Base-by-base conservation (phyloP, 805 yeast genomes). In the Cyberlindnera mycetangii region DNA sequence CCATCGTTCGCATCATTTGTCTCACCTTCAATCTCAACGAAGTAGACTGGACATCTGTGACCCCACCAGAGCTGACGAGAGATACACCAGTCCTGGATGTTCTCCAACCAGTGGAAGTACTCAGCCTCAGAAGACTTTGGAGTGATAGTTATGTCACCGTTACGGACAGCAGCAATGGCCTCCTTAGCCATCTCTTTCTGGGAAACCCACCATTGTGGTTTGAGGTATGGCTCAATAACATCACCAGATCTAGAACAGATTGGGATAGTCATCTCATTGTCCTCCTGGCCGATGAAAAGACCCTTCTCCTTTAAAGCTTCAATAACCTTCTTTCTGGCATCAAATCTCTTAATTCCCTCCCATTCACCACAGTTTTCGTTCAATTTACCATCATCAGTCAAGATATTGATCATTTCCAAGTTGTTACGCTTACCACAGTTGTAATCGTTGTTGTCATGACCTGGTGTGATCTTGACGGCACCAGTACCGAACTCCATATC, bases 401-500 rank as follows among this genome's bases (percentile, higher is more conserved):
- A 72, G 53, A 93, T 89, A 69, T 89, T 90, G 69, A 93, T 77
- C 60, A 89, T 79, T 65, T 89, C 96, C 59, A 93, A 76, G 61
- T 79, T 73, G 67, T 89, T 87, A 72, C 99, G 89, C 72, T 87
- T 90, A 73, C 99, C 99, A 43, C 97, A 89, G 62, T 74, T 77
- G 77, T 88, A 89, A 88, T 93, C 99, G 76, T 93, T 93, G 60
- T 82, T 85, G 70, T 93, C 99, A 69, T 93, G 99, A 35, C 96
- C 97, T 48, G 99, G 99, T 12, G 99, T 93, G 65, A 93, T 93
- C 71, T 93, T 93, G 51, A 93, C 99, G 39, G 99, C 99, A 83
- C 99, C 99, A 51, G 99, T 93, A 77, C 99, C 99, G 57, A 93
- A 93, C 67, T 87, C 96, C 98, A 93, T 93, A 68, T 93, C 99